Evolutionary conservation across 345 rosid genomes (phyloP).

Genomic region (Gossypium turneri): DNA sequence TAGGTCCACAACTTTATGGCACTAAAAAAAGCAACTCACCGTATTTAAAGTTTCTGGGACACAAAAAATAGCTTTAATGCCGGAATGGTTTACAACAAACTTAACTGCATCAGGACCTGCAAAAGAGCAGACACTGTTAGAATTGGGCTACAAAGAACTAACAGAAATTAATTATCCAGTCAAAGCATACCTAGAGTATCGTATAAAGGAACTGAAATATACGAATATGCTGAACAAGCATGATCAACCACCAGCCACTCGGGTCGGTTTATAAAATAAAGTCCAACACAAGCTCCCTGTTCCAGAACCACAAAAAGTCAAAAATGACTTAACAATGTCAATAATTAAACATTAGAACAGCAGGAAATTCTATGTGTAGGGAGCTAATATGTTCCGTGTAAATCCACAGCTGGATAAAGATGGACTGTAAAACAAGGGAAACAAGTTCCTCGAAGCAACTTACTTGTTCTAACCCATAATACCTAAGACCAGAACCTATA

Average conservation of each 20-base stretch:
- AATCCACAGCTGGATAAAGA: background rate
- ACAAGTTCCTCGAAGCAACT: constrained; percentile 23
- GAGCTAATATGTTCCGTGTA: background rate
- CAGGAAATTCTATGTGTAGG: background rate
- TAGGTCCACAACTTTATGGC: background rate
- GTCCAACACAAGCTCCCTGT: constrained; percentile 77
- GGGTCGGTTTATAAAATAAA: constrained; percentile 73
- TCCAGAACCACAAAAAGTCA: constrained; percentile 23
- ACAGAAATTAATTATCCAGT: background rate
- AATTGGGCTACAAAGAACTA: constrained; percentile 7
- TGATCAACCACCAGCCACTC: constrained; percentile 94
- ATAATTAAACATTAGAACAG: background rate
- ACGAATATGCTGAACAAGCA: constrained; percentile 95
- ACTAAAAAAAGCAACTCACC: constrained; percentile 42
- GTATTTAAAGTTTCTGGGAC: constrained; percentile 67
- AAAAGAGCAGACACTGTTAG: constrained; percentile 14
- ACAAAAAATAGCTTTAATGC: constrained; percentile 75
- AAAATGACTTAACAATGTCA: background rate
- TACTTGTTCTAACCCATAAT: constrained; percentile 56
- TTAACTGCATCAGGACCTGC: constrained; percentile 91
- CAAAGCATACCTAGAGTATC: constrained; percentile 77
- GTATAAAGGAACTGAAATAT: constrained; percentile 77
- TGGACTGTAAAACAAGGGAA: background rate
- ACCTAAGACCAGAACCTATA: constrained; percentile 74
- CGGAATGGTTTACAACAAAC: constrained; percentile 71